Base-by-base conservation (phyloP, 2,329 filamentous ascomycete genomes). In the Tolypocladium tropicale region DNA sequence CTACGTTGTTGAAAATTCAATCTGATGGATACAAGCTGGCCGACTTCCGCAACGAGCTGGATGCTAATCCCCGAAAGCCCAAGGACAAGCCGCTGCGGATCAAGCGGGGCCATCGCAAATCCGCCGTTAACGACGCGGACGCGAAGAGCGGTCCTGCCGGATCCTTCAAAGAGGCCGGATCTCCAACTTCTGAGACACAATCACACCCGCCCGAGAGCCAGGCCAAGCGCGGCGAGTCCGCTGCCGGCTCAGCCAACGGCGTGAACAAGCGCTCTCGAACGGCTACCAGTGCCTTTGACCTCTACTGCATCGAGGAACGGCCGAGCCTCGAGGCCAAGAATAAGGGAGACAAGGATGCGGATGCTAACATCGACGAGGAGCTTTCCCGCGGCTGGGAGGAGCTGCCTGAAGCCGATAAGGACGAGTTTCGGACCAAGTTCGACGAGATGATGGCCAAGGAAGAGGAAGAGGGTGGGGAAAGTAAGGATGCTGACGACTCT, bases 21-120 rank as follows among this genome's bases (percentile, higher is more conserved):
- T 69, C 67, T 62, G 63, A 62, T 60, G 63, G 62, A 65, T 67
- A 70, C 64, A 65, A 64, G 60, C 60, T 62, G 59, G 61, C 67
- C 63, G 64, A 63, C 62, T 63, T 62, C 60, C 59, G 64, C 61
- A 65, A 58, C 67, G 67, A 68, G 58, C 60, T 63, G 61, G 68
- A 62, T 66, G 67, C 69, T 70, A 70, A 71, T 65, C 63, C 63
- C 63, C 64, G 64, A 61, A 68, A 89, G 85, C 88, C 88, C 36
- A 86, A 89, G 71, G 87, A 90, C 65, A 90, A 90, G 71, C 88
- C 88, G 33, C 74, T 90, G 60, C 82, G 88, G 34, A 85, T 82
- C 60, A 91, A 91, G 76, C 81, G 88, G 55, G 84, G 84, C 58
- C 85, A 89, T 65, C 75, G 86, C 54, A 86, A 86, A 70, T 74